These are phyloP conservation scores for Moricandia moricandioides DNA, from an alignment of 345 rosid species.

Conservation along the genomic window DNA sequence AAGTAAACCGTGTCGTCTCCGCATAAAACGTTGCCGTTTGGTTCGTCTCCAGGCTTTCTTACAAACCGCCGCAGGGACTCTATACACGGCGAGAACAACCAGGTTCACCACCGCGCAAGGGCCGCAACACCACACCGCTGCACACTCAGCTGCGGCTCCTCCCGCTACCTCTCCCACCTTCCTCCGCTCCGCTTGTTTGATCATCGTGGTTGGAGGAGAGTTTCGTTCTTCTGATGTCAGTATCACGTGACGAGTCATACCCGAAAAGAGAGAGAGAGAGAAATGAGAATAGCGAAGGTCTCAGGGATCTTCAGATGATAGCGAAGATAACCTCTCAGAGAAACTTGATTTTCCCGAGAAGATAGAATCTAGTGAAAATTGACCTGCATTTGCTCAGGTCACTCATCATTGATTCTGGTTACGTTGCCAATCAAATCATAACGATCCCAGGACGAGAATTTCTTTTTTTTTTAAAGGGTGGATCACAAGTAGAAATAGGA, in stretches of 20 bases:
- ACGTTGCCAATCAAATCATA: constrained; percentile 13
- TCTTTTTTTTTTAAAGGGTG: neutral
- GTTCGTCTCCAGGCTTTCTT: neutral
- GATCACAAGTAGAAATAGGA: neutral
- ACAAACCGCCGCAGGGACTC: neutral
- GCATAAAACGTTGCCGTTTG: neutral
- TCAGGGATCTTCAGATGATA: neutral
- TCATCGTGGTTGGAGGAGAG: neutral
- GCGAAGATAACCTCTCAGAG: neutral
- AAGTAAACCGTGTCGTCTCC: neutral
- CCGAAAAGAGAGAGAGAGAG: neutral
- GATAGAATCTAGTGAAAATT: neutral
- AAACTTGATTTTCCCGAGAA: neutral
- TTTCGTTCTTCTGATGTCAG: neutral
- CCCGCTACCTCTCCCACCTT: neutral
- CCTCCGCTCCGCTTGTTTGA: neutral
- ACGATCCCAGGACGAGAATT: neutral
- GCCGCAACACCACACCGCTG: neutral
- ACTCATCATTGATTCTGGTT: constrained; percentile 31
- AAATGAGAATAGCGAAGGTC: neutral
- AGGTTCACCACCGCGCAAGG: neutral
- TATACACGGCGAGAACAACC: neutral
- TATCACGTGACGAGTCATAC: constrained; percentile 8
- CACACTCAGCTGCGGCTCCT: neutral
- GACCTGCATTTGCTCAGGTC: constrained; percentile 11